Base-by-base conservation (phyloP, 768 basidiomycete genomes). In the Russula compacta region DNA sequence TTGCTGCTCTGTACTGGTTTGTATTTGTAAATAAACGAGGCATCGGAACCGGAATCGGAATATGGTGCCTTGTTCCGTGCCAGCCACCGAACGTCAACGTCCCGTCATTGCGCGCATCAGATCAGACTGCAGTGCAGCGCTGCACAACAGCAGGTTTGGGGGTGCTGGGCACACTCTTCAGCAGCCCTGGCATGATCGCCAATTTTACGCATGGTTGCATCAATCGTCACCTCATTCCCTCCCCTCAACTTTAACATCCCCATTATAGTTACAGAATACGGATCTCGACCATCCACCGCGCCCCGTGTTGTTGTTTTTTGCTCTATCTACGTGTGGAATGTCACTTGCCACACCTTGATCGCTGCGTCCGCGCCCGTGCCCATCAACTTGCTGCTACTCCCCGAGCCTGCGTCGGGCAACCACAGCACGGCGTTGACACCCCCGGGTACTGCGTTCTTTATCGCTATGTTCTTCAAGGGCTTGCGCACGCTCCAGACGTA, bases 391-490 rank as follows among this genome's bases (percentile, higher is more conserved):
- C 53, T n/a, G 17, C 15, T 14, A 0, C 17, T 77, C 80, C 2
- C 75, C 77, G 33, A 39, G 8, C 42, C 71, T 64, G 29, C 64
- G 77, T 46, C 42, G n/a, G 75, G 75, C 8, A 88, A 67, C 94
- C 95, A 98, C 48, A 84, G 75, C 7, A 94, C 92, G 19, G 80
- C 79, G 61, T 85, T 86, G 2, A 92, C 87, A 9, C 95, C 94
- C 12, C 92, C 90, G 6, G 91, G 84, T 40, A 84, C 84, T 0
- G 90, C 92, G 63, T 93, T 93, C 78, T 85, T 87, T 71, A 98
- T 85, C 32, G 85, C 79, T 39, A 93, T 83, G 66, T 88, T 89
- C 72, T 80, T 84, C 71, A 83, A 74, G 9, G 86, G 84, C 68
- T 83, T 81, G 47, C 75, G 75, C 35, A 92, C 83, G 64, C 86